Evolutionary conservation across 2,329 filamentous ascomycete genomes (phyloP).

Genomic region (Nothomitra cinnamomea): DNA sequence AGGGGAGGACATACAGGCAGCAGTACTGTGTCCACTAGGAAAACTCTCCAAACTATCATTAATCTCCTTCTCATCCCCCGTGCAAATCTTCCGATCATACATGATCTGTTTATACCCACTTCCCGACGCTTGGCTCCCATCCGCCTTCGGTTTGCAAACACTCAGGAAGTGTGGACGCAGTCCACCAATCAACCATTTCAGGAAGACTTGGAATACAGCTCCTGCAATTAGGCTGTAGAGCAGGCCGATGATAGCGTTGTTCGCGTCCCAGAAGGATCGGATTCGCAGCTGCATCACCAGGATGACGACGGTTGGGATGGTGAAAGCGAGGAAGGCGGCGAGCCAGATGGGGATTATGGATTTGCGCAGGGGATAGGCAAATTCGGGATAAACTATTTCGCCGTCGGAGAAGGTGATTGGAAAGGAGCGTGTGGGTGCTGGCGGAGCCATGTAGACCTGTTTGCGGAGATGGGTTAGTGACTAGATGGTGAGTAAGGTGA

Average conservation of each 20-base stretch:
- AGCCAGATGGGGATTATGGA: conserved; percentile 57
- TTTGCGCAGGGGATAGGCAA: conserved; percentile 52
- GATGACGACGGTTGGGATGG: conserved; percentile 50
- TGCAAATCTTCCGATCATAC: conserved; percentile 54
- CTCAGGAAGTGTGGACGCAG: conserved; percentile 54
- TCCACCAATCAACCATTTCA: conserved; percentile 61
- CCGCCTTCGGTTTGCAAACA: conserved; percentile 48
- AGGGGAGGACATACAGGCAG: conserved; percentile 29
- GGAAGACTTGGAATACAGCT: conserved; percentile 59
- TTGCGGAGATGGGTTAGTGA: too few relatives aligned
- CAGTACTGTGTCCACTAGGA: conserved; percentile 57
- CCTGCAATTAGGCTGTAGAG: conserved; percentile 52
- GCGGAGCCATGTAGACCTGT: conserved; percentile 45
- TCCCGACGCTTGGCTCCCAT: conserved; percentile 24
- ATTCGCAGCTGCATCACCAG: conserved; percentile 50
- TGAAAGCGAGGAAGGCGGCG: conserved; percentile 45
- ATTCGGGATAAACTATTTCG: conserved; percentile 51
- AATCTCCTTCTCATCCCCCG: conserved; percentile 44
- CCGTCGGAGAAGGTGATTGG: conserved; percentile 48
- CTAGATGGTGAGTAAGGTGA: too few relatives aligned
- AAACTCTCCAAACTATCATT: conserved; percentile 55
- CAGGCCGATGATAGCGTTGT: conserved; percentile 53
- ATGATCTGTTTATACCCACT: conserved; percentile 43
- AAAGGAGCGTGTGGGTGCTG: conserved; percentile 46
- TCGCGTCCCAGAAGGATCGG: conserved; percentile 51